phyloP scores from a whole-genome alignment of 176 grass and related monocot species.

The Carex pumila region DNA sequence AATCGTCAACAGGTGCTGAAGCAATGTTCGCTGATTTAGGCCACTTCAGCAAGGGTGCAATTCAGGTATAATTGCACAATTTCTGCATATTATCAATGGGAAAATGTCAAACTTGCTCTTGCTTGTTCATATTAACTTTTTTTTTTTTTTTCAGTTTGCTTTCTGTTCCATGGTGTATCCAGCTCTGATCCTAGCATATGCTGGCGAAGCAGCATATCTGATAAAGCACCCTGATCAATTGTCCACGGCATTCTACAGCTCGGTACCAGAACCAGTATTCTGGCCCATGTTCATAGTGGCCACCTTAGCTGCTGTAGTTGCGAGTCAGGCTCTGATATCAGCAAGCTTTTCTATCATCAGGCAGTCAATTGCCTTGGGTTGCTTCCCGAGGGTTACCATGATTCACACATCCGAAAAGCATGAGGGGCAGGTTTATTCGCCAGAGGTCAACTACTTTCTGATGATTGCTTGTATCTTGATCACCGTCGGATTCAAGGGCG shows the following conservation, averaged over 20 bases:
- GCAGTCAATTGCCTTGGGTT: slow-evolving; percentile 65
- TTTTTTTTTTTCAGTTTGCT: slow-evolving; percentile 29
- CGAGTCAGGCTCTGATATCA: slow-evolving; percentile 71
- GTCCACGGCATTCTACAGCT: slow-evolving; percentile 57
- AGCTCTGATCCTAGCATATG: slow-evolving; percentile 61
- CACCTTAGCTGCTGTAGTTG: slow-evolving; percentile 62
- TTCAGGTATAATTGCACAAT: slow-evolving; percentile 42
- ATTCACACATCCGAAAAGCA: slow-evolving; percentile 60
- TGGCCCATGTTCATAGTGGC: slow-evolving; percentile 74
- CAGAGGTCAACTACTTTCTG: slow-evolving; percentile 66
- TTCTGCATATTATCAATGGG: neutral
- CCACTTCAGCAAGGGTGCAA: slow-evolving; percentile 68
- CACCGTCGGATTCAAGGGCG: slow-evolving; percentile 60
- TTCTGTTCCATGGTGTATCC: slow-evolving; percentile 62
- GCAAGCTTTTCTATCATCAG: slow-evolving; percentile 83
- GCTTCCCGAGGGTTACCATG: slow-evolving; percentile 84
- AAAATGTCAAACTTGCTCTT: neutral
- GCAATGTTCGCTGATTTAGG: slow-evolving; percentile 91
- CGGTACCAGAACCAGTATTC: slow-evolving; percentile 51
- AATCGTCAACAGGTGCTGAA: slow-evolving; percentile 51
- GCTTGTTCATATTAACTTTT: neutral
- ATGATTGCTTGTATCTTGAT: slow-evolving; percentile 63
- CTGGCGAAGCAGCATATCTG: slow-evolving; percentile 61
- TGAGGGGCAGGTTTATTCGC: slow-evolving; percentile 75
- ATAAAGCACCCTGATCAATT: slow-evolving; percentile 63